A percentile compares a stretch with the other conserved stretches of the same genome.
Evolutionary conservation across 1,139 yeast genomes (phyloP).

Genomic region (Diutina sp.): DNA sequence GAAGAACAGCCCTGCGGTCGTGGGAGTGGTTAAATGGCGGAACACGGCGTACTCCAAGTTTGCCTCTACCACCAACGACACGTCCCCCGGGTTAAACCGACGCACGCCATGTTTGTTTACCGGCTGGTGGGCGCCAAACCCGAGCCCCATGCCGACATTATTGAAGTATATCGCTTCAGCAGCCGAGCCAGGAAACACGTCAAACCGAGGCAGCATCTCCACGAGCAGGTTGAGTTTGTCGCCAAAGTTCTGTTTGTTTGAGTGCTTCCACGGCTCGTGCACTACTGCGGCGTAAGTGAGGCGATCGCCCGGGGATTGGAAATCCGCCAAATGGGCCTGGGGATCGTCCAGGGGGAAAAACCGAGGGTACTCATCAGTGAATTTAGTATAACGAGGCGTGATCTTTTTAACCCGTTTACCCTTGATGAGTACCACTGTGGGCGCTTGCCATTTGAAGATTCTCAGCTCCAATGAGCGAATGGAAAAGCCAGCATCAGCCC

Average conservation of each 20-base stretch:
- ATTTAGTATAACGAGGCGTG: conserved; percentile 37
- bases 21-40: conserved; percentile 32
- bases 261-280: conserved; percentile 62
- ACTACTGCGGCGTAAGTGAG: conserved; percentile 52
- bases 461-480: conserved; percentile 77
- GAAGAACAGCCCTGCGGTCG: neutral
- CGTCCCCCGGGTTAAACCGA: conserved; percentile 45
- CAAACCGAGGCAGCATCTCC: conserved; percentile 55
- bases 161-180: conserved; percentile 38
- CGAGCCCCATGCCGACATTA: conserved; percentile 65
- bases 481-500: conserved; percentile 74
- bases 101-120: conserved; percentile 28
- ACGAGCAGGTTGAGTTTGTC: conserved; percentile 39
- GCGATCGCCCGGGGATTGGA: conserved; percentile 26
- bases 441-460: conserved; percentile 85
- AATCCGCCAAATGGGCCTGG: conserved; percentile 7
- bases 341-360: conserved; percentile 16
- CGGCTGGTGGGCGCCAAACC: conserved; percentile 66
- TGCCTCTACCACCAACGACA: conserved; percentile 67
- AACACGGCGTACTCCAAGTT: conserved; percentile 73
- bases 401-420: conserved; percentile 41
- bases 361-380: conserved; percentile 40
- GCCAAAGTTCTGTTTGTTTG: conserved; percentile 67
- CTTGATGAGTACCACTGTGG: conserved; percentile 56
- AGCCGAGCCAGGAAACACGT: conserved; percentile 30